A percentile compares a stretch with the other conserved stretches of the same genome.
These are phyloP conservation scores for Scolecobasidium constrictum DNA, from an alignment of 2,329 filamentous ascomycete genomes.

Conservation along the genomic window DNA sequence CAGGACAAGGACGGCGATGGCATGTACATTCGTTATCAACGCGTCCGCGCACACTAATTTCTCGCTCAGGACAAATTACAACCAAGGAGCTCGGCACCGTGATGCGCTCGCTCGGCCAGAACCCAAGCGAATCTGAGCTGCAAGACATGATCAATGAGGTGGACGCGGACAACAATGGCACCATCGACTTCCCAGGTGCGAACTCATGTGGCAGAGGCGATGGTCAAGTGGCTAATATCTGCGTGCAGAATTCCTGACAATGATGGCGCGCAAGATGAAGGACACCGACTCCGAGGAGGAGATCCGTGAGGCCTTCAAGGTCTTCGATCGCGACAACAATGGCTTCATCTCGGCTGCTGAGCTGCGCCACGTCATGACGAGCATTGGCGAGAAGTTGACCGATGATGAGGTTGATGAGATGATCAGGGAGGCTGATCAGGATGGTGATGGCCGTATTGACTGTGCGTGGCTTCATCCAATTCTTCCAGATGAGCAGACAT, in stretches of 20 bases:
- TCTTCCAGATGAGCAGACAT: background rate
- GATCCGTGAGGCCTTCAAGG: slow-evolving; percentile 54
- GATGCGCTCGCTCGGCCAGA: slow-evolving; percentile 53
- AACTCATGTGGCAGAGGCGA: background rate
- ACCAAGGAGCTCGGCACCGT: slow-evolving; percentile 52
- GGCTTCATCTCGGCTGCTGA: slow-evolving; percentile 54
- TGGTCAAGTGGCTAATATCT: background rate
- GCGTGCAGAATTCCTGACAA: slow-evolving; percentile 48
- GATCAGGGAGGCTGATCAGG: slow-evolving; percentile 54
- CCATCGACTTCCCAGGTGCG: slow-evolving; percentile 52
- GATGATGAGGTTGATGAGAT: slow-evolving; percentile 54
- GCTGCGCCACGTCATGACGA: slow-evolving; percentile 52
- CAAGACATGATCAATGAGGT: slow-evolving; percentile 59
- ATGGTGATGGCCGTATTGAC: slow-evolving; percentile 54
- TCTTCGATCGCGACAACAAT: slow-evolving; percentile 56
- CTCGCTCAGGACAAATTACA: slow-evolving; percentile 46
- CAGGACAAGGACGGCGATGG: slow-evolving; percentile 50
- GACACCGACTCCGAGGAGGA: slow-evolving; percentile 53
- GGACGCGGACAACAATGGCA: slow-evolving; percentile 53
- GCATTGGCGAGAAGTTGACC: slow-evolving; percentile 53
- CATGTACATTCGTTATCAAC: slow-evolving; percentile 19
- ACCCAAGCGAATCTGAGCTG: slow-evolving; percentile 51
- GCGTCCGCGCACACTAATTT: background rate
- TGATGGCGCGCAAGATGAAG: slow-evolving; percentile 55
- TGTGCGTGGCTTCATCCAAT: slow-evolving; percentile 32